phyloP scores from a whole-genome alignment of 2,329 filamentous ascomycete species.

The Fusarium zealandicum region DNA sequence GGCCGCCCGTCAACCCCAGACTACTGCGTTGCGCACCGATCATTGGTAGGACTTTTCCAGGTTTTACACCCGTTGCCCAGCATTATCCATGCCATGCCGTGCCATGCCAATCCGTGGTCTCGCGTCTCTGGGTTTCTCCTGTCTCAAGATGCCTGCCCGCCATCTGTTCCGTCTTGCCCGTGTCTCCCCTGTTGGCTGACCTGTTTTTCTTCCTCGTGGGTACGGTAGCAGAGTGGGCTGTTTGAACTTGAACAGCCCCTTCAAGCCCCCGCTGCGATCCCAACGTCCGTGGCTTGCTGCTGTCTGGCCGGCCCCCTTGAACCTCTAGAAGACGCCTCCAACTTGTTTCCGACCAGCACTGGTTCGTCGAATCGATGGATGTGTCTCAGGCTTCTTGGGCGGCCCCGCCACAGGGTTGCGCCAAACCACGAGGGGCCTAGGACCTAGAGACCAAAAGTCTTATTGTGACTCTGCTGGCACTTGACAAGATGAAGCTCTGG shows the following conservation, averaged over 20 bases:
- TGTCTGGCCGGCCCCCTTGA: constrained; percentile 27
- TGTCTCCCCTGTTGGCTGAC: not conserved
- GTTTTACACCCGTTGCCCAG: constrained; percentile 5
- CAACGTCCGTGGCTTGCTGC: constrained; percentile 32
- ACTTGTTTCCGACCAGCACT: constrained; percentile 9
- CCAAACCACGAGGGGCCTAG: constrained; percentile 1
- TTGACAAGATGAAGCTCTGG: constrained; percentile 24
- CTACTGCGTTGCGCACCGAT: constrained; percentile 3
- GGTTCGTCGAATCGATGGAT: no score
- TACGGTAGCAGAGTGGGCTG: no score
- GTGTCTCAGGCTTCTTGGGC: constrained; percentile 5
- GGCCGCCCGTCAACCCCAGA: constrained; percentile 3
- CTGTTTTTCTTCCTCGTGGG: not conserved
- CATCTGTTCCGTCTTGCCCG: not conserved
- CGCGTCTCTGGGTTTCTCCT: constrained; percentile 2
- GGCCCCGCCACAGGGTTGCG: constrained; percentile 7
- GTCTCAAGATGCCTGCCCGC: constrained; percentile 30
- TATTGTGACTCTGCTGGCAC: constrained; percentile 11
- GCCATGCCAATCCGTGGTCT: constrained; percentile 4
- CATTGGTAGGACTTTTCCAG: constrained; percentile 15
- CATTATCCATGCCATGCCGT: constrained; percentile 10
- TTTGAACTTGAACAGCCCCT: no score
- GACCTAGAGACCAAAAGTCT: not conserved
- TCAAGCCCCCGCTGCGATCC: constrained; percentile 21
- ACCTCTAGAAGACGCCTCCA: constrained; percentile 12